Percentiles rank a stretch among this genome's conserved stretches.
Conservation (phyloP, 306 rosid genomes). For the Cucumis melo region DNA sequence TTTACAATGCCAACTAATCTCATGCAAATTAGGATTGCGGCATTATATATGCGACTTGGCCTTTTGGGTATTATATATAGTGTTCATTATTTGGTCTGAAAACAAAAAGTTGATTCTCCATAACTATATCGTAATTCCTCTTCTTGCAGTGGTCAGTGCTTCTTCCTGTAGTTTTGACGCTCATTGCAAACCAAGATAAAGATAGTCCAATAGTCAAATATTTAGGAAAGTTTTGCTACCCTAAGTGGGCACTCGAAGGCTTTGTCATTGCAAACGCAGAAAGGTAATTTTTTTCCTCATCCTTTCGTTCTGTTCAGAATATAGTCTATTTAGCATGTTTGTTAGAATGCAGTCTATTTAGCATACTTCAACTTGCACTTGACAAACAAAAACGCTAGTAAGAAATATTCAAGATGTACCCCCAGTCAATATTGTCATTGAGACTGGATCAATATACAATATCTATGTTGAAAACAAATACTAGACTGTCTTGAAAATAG, state of each 20-base stretch:
- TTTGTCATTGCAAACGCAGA: constrained; percentile 27
- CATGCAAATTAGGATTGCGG: not conserved
- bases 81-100: not conserved
- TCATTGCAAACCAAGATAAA: constrained; percentile 22
- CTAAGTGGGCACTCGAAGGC: constrained; percentile 29
- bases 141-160: constrained; percentile 22
- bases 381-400: not conserved
- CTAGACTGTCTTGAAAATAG: not conserved
- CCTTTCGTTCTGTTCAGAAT: not conserved
- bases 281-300: constrained; percentile 8
- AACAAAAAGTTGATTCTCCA: not conserved
- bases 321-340: not conserved
- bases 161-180: constrained; percentile 27
- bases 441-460: not conserved
- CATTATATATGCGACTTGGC: not conserved
- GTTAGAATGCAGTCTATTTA: not conserved
- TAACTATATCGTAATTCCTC: not conserved
- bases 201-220: constrained; percentile 7
- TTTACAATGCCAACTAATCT: not conserved
- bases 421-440: not conserved
- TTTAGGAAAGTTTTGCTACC: constrained; percentile 18
- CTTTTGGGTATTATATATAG: not conserved
- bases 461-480: not conserved
- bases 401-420: not conserved
- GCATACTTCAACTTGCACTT: not conserved